Percentiles rank a stretch among this genome's conserved stretches.
phyloP scores from a whole-genome alignment of 257 asterid genomes.

The Solanum peruvianum region DNA sequence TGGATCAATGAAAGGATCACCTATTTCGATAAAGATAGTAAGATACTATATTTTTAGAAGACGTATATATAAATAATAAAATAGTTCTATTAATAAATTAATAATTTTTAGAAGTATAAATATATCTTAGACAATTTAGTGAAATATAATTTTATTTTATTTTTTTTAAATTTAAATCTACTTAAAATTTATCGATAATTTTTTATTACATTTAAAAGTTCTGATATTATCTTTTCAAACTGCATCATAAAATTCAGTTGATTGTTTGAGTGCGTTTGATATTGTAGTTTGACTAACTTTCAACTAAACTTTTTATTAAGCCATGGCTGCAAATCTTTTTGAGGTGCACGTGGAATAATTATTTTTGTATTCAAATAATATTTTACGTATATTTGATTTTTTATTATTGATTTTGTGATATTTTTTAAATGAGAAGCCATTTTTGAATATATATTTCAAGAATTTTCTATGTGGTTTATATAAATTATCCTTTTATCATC shows the following conservation, averaged over 20 bases:
- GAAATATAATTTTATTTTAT: too few species aligned
- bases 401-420: not conserved
- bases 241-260: too few species aligned
- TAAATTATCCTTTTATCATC: not conserved
- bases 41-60: not conserved
- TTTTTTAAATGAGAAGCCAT: not conserved
- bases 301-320: not conserved
- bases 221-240: fast-evolving
- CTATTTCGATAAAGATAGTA: too few species aligned
- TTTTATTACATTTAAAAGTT: too few species aligned
- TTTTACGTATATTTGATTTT: not conserved
- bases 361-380: not conserved
- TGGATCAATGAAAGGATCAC: not conserved
- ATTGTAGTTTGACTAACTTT: not conserved
- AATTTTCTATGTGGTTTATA: too few species aligned
- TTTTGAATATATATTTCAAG: not conserved
- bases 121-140: too few species aligned
- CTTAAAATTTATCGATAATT: too few species aligned
- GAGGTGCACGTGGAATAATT: not conserved
- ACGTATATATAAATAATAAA: too few species aligned
- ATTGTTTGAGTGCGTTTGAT: not conserved
- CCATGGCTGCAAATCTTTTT: not conserved
- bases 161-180: too few species aligned
- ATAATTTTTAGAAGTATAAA: too few species aligned
- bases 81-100: too few species aligned